Base-by-base conservation (phyloP, 371 early-diverging fungal genomes). In the Mortierella sp. region DNA sequence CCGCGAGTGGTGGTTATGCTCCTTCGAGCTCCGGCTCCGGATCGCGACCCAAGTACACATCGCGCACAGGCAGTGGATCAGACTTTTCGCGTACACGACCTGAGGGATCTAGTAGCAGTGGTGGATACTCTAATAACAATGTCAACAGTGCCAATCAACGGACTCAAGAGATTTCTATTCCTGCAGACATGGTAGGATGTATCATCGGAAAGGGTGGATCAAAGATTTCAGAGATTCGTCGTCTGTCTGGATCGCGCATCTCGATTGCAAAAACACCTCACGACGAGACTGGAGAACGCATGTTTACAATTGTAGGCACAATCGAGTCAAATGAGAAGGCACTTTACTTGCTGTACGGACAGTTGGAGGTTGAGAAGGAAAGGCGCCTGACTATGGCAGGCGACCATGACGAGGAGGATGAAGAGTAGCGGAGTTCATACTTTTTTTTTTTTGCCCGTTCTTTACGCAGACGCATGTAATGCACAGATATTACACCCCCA, bases 151-250 rank as follows among this genome's bases (percentile, higher is more conserved):
- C 77, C 56, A 71, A 76, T 51, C 60, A 71, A 13, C 66, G 77
- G 45, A 92, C 92, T 32, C 95, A 95, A 83, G 90, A 95, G 76
- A 94, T 97, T 67, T 92, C 89, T 56, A 95, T 97, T 66, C 96
- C 98, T 8, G 89, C 89, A 65, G 96, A 96, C 79, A 93, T 96
- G 94, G 96, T 97, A 53, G 97, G 98, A 31, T 94, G 95, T 73
- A 93, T 97, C 70, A 97, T 97, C 73, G 98, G 98, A 73, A 95
- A 94, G 83, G 91, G 89, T 26, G 98, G 98, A 19, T 82, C 89
- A 37, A 93, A 93, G 80, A 97, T 98, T 72, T 93, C 96, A 55
- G 96, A 96, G 83, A 95, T 97, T 67, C 93, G 97, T 64, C 88
- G 91, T 49, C 80, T 91, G 29, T 93, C 94, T 23, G 96, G 96